A percentile compares a stretch with the other conserved stretches of the same genome.
Conservation (phyloP, 2,329 filamentous ascomycete species). For the Remersonia thermophila region DNA sequence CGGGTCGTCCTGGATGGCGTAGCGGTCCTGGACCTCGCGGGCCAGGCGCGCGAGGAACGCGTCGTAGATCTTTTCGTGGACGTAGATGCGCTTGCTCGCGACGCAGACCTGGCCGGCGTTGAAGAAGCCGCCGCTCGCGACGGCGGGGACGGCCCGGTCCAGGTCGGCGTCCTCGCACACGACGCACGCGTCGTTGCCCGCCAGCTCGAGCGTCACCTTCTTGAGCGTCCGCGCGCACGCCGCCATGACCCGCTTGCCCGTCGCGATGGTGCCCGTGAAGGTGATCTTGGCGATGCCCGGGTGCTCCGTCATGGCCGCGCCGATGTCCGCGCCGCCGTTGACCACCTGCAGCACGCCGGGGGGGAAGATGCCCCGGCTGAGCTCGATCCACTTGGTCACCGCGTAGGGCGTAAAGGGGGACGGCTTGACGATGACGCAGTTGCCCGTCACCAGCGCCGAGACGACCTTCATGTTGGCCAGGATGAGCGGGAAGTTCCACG, state of each 20-base stretch:
- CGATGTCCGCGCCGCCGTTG: conserved; percentile 41
- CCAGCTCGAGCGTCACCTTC: conserved; percentile 39
- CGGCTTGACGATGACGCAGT: conserved; percentile 44
- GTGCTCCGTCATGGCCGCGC: conserved; percentile 41
- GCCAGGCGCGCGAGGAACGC: conserved; percentile 34
- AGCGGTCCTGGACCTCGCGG: conserved; percentile 31
- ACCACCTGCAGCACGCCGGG: conserved; percentile 44
- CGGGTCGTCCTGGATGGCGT: conserved; percentile 25
- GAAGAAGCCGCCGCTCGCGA: conserved; percentile 36
- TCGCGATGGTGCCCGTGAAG: conserved; percentile 44
- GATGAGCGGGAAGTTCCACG: conserved; percentile 46
- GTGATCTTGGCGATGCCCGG: conserved; percentile 42
- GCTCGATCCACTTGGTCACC: conserved; percentile 38
- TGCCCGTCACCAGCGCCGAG: conserved; percentile 37
- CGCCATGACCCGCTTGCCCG: conserved; percentile 27
- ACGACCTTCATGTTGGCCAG: conserved; percentile 38
- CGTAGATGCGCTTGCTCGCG: conserved; percentile 45
- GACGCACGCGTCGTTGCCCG: conserved; percentile 44
- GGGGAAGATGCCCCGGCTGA: conserved; percentile 36
- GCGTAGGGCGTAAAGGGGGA: conserved; percentile 44
- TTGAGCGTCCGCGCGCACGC: conserved; percentile 38
- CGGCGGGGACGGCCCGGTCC: conserved; percentile 28
- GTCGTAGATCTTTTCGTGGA: conserved; percentile 48
- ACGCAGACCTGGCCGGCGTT: conserved; percentile 45
- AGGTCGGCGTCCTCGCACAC: conserved; percentile 41